phyloP scores from a whole-genome alignment of 257 asterid genomes.

The Salvia miltiorrhiza region DNA sequence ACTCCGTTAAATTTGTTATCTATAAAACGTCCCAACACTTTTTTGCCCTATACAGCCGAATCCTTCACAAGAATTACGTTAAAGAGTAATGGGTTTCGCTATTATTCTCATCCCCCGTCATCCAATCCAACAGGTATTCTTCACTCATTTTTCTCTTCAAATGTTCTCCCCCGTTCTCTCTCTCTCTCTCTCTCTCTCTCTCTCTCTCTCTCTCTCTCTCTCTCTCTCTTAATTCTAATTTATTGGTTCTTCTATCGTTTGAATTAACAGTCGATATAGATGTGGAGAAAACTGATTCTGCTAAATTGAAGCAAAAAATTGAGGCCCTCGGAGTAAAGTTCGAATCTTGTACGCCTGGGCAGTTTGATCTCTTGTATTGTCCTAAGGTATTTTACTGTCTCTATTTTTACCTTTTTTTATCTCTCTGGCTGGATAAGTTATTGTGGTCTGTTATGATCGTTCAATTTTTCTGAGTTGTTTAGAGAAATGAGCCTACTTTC shows the following conservation, averaged over 20 bases:
- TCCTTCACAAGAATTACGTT: slow-evolving; percentile 18
- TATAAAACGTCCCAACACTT: slow-evolving; percentile 19
- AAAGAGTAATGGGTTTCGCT: slow-evolving; percentile 20
- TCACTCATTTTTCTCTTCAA: neutral
- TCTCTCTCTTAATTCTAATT: neutral
- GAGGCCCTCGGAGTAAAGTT: slow-evolving; percentile 36
- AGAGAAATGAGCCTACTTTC: neutral
- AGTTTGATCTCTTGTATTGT: slow-evolving; percentile 50
- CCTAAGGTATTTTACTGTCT: slow-evolving; percentile 46
- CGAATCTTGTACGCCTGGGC: slow-evolving; percentile 53
- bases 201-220: neutral
- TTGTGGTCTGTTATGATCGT: neutral
- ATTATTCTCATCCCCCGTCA: slow-evolving; percentile 4
- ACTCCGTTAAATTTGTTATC: slow-evolving; percentile 9
- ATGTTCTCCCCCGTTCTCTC: neutral
- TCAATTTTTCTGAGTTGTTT: neutral
- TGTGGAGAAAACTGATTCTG: slow-evolving; percentile 29
- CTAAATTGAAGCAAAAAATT: slow-evolving; percentile 34
- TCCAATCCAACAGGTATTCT: slow-evolving; percentile 30
- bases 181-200: neutral
- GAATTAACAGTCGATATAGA: slow-evolving; percentile 18
- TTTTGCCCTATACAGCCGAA: slow-evolving; percentile 15
- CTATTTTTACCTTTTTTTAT: neutral
- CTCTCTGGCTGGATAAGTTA: neutral
- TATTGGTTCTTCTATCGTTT: neutral